phyloP scores from a whole-genome alignment of 2,329 filamentous ascomycete species.

The Aspergillus sp. region DNA sequence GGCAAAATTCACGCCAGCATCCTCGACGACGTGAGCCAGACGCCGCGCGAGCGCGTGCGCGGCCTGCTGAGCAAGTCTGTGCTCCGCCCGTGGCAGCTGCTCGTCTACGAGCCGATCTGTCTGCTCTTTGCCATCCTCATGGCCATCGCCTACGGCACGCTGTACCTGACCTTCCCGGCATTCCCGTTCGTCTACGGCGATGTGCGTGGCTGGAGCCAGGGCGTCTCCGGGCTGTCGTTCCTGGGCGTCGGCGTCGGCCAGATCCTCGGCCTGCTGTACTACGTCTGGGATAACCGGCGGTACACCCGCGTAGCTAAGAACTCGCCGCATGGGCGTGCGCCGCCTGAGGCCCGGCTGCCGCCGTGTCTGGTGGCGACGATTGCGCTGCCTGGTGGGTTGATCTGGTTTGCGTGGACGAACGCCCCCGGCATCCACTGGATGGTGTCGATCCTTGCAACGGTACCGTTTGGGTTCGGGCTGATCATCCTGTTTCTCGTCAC shows the following conservation, averaged over 20 bases:
- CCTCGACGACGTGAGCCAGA: conserved; percentile 31
- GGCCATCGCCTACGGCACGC: conserved; percentile 47
- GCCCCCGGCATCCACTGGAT: conserved; percentile 14
- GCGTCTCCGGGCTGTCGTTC: conserved; percentile 45
- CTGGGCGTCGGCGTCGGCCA: conserved; percentile 42
- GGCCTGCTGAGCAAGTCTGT: conserved; percentile 41
- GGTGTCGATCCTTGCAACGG: conserved; percentile 9
- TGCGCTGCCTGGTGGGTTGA: conserved; percentile 15
- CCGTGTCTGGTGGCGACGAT: conserved; percentile 16
- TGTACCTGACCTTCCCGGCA: conserved; percentile 50
- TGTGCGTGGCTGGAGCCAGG: conserved; percentile 42
- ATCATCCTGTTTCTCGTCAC: conserved; percentile 15
- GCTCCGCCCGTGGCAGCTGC: conserved; percentile 43
- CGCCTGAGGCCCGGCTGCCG: conserved; percentile 12
- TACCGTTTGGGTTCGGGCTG: conserved; percentile 16
- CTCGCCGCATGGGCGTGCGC: conserved; percentile 5
- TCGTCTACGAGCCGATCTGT: conserved; percentile 49
- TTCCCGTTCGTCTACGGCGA: conserved; percentile 49
- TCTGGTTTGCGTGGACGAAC: conserved; percentile 21
- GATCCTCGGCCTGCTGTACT: conserved; percentile 34
- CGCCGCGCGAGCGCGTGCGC: not conserved
- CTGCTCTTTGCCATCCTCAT: conserved; percentile 45
- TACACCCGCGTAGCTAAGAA: not conserved
- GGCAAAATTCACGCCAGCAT: conserved; percentile 37
- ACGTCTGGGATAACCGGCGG: conserved; percentile 27